Conservation (phyloP, 805 yeast species). For the Brettanomyces sp. region DNA sequence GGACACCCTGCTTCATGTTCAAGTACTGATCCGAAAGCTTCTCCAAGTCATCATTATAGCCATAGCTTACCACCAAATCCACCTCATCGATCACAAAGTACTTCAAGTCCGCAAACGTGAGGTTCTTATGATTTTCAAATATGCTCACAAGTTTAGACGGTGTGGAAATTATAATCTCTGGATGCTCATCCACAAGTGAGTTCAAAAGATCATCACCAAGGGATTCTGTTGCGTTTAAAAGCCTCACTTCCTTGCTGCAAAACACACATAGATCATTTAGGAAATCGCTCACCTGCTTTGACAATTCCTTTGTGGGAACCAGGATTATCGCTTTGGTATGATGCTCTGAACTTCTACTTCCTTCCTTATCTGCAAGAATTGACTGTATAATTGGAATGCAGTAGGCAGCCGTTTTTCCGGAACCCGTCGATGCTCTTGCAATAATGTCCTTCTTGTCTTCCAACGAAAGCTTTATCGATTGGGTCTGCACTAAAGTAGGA, state of each 20-base stretch:
- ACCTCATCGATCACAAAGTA: conserved; percentile 91
- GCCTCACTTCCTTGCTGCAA: conserved; percentile 57
- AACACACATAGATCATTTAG: conserved; percentile 58
- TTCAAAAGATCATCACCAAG: conserved; percentile 62
- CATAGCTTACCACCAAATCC: conserved; percentile 81
- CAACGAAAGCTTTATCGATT: conserved; percentile 85
- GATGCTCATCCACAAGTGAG: conserved; percentile 61
- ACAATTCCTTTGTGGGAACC: conserved; percentile 90
- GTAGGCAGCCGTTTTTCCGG: conserved; percentile 93
- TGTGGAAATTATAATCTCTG: conserved; percentile 78
- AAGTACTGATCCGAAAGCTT: conserved; percentile 49
- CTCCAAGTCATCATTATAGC: conserved; percentile 77
- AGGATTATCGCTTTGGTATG: conserved; percentile 54
- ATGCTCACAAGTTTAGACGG: conserved; percentile 65
- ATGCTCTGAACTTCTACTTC: conserved; percentile 13
- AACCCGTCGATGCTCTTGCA: conserved; percentile 91
- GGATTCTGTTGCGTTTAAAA: conserved; percentile 54
- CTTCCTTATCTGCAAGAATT: conserved; percentile 38
- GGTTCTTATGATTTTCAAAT: conserved; percentile 34
- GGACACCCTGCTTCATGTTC: conserved; percentile 68
- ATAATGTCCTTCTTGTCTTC: conserved; percentile 86
- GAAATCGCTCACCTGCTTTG: conserved; percentile 74
- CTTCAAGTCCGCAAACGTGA: conserved; percentile 48
- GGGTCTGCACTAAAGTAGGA: conserved; percentile 87
- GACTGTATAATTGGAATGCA: conserved; percentile 78